Evolutionary conservation across 768 basidiomycete genomes (phyloP), one percentile per base, ranked within the genome.

Genomic region (Naganishia vaughanmartiniae): DNA sequence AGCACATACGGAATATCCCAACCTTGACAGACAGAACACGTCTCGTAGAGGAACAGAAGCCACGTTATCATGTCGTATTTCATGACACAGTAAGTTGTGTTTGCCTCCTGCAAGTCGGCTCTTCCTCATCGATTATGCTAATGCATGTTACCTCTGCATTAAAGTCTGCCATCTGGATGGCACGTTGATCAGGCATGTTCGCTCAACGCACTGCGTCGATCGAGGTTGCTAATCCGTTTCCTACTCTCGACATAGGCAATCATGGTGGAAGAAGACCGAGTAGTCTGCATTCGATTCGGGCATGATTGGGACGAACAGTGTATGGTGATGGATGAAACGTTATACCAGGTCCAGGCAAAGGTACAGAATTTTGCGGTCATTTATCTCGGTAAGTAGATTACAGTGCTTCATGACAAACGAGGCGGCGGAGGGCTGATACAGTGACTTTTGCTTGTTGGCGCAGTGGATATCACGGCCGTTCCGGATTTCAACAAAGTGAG

Each of bases 291-390:
- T 56, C 89, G 94, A 4, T 98, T 97, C 78, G 95, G 94, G 0
- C 91, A 93, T 78, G 93, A 94, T 81, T 90, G 89, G 88, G 92
- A 98, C 80, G 83, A 85, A 0, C 89, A 96, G 74, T 98, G 95
- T 83, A 97, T 98, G 96, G 90, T 89, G 21, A 96, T 98, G 93
- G 96, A 98, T 84, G 95, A 98, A 82, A 95, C 93, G 1, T 87
- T 97, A 12, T 90, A 93, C 81, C 85, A 87, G 0, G 90, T 96
- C 53, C 90, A 90, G 0, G 96, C 97, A 83, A 94, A 92, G 81
- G 93, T 98, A 5, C 93, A 97, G 84, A 98, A 99, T 83, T 97
- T 95, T 82, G 93, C 94, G 10, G 93, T 98, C 76, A 92, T 98
- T 74, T 98, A 97, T 78, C 84, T 96, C 15, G 81, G 81, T 82